Conservation (phyloP, 139 green algal species). For the Tetraselmis striata region DNA sequence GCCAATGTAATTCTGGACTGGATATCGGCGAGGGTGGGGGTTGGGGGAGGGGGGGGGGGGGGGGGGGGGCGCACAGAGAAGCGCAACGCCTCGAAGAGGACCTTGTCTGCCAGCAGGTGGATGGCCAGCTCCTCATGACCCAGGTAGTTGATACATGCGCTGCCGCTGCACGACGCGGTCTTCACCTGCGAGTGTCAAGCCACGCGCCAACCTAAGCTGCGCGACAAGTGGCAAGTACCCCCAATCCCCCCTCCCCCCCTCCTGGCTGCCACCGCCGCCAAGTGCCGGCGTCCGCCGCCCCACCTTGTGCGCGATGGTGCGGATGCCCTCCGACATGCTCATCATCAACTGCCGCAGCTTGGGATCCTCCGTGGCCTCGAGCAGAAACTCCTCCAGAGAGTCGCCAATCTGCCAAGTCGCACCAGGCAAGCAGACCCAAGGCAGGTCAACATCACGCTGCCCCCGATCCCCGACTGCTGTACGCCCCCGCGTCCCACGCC, state of each 20-base stretch:
- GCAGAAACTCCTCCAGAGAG: conserved; percentile 86
- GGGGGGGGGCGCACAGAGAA: conserved; percentile 54
- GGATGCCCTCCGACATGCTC: conserved; percentile 79
- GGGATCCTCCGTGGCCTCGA: conserved; percentile 69
- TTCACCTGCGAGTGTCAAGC: conserved; percentile 48
- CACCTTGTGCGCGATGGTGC: conserved; percentile 93
- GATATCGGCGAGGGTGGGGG: no score
- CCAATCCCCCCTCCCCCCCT: no score
- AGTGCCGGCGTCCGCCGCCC: background rate
- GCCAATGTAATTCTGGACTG: no score
- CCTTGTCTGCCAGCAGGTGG: conserved; percentile 89
- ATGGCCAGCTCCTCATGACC: conserved; percentile 92
- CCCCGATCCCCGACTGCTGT: no score
- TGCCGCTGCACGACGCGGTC: conserved; percentile 80
- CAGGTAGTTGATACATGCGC: conserved; percentile 89
- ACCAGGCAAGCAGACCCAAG: no score
- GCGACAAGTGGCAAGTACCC: no score
- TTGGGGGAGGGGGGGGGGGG: no score
- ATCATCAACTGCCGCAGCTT: conserved; percentile 89
- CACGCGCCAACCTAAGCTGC: background rate
- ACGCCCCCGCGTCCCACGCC: no score
- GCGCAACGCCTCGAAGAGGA: conserved; percentile 85
- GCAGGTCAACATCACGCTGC: no score
- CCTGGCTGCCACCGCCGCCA: background rate
- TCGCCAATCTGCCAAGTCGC: conserved; percentile 74